phyloP scores from a whole-genome alignment of 345 rosid genomes.

The Syzygium aromaticum region DNA sequence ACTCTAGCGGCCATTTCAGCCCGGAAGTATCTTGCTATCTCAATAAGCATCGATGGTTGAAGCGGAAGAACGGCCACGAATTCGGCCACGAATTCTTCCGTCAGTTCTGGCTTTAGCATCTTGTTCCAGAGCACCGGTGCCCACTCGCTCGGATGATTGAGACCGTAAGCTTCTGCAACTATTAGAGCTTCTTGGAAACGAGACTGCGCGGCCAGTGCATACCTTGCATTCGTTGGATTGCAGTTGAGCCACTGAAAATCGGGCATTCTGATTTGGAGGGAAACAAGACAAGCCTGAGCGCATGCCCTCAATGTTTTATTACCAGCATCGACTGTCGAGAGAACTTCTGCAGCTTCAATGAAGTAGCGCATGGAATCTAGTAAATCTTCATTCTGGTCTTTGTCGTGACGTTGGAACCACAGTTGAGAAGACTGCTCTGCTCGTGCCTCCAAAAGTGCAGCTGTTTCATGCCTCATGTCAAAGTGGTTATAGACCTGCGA shows the following conservation, averaged over 20 bases:
- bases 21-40: conserved; percentile 77
- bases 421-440: conserved; percentile 63
- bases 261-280: conserved; percentile 96
- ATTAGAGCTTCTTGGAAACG: conserved; percentile 92
- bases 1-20: conserved; percentile 90
- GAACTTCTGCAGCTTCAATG: conserved; percentile 96
- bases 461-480: conserved; percentile 96
- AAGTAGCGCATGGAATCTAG: conserved; percentile 87
- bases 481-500: conserved; percentile 89
- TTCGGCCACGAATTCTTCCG: conserved; percentile 86
- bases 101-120: conserved; percentile 88
- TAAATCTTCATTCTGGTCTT: conserved; percentile 89
- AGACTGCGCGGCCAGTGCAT: conserved; percentile 80
- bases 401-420: conserved; percentile 75
- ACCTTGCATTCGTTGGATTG: conserved; percentile 86
- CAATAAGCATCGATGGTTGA: conserved; percentile 76
- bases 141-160: conserved; percentile 96
- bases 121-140: conserved; percentile 89
- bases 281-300: conserved; percentile 88
- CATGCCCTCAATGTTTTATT: conserved; percentile 82
- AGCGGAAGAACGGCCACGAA: conserved; percentile 94
- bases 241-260: conserved; percentile 81
- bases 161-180: conserved; percentile 94
- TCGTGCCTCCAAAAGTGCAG: conserved; percentile 76
- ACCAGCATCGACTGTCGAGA: conserved; percentile 90